Evolutionary conservation across 2,329 filamentous ascomycete genomes (phyloP), one percentile per base, ranked within the genome.

Genomic region (Penicillium italicum): DNA sequence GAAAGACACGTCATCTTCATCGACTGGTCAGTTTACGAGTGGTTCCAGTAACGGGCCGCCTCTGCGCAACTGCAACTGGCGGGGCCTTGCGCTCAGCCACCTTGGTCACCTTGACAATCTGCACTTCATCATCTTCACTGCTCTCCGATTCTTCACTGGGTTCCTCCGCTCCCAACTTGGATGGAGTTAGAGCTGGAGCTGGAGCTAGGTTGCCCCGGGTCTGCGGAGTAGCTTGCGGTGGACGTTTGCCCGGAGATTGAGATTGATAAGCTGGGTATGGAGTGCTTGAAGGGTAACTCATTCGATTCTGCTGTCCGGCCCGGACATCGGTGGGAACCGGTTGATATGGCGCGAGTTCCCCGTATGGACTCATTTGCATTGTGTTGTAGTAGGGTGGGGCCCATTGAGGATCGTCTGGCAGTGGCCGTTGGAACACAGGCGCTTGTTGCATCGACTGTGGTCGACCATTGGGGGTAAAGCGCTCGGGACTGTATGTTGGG

Each of bases 341-440:
- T 36, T 63, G 60, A 31, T 72, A 71, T 11, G 66, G 66, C 24
- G 33, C 38, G 62, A 53, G 46, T 66, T 70, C 26, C 72, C 72
- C 33, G 45, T 72, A 71, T 16, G 70, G 65, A 20, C 65, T 62
- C 53, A 64, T 58, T 24, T 54, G 59, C 63, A 61, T 58, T 3
- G 61, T 42, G 34, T 62, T 63, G 44, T 62, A 68, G 47, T 66
- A 66, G 16, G 78, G 73, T 63, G 71, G 71, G 40, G 69, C 73
- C 76, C 74, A 79, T 46, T 77, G 74, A 1, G 71, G 72, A 59
- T 82, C 81, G 51, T 82, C 79, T 30, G 77, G 77, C 24, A 81
- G 69, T 18, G 77, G 75, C 62, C 75, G 75, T 8, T 65, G 45
- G 44, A 62, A 64, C 31, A 69, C 55, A 24, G 70, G 65, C 10